These are phyloP conservation scores for Globisporangium ultimum DNA, from an alignment of 352 stramenopile species.

Conservation along the genomic window DNA sequence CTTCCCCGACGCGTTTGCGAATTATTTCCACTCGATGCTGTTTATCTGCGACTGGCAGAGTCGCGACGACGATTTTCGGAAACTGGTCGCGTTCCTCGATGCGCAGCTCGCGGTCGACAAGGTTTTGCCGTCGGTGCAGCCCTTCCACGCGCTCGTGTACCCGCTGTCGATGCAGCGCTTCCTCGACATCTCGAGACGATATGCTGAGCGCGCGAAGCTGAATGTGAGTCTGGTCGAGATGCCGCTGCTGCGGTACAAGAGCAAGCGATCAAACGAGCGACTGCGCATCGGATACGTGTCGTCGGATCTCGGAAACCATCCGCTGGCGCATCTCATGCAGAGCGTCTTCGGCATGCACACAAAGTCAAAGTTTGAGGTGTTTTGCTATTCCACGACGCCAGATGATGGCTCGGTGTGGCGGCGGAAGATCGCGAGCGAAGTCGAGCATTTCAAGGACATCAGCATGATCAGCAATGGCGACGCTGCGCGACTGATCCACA, in stretches of 20 bases:
- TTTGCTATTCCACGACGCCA: slow-evolving; percentile 83
- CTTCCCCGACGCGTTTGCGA: slow-evolving; percentile 91
- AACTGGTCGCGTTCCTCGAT: slow-evolving; percentile 28
- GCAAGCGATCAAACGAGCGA: slow-evolving; percentile 60
- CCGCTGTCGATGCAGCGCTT: slow-evolving; percentile 77
- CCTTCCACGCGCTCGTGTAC: slow-evolving; percentile 92
- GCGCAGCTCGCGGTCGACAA: slow-evolving; percentile 19
- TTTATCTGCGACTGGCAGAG: slow-evolving; percentile 92
- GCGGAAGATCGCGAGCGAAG: slow-evolving; percentile 72
- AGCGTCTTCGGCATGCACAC: slow-evolving; percentile 90
- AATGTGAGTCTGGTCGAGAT: slow-evolving; percentile 88
- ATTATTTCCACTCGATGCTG: slow-evolving; percentile 91
- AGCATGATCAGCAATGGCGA: slow-evolving; percentile 59
- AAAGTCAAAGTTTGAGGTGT: slow-evolving; percentile 83
- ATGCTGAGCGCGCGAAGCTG: slow-evolving; percentile 81
- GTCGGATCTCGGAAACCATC: slow-evolving; percentile 91
- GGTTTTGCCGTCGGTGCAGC: slow-evolving; percentile 85
- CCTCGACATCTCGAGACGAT: slow-evolving; percentile 71
- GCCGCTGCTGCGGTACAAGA: slow-evolving; percentile 62
- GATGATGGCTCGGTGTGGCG: slow-evolving; percentile 84
- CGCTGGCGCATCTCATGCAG: slow-evolving; percentile 90
- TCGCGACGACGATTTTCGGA: slow-evolving; percentile 74
- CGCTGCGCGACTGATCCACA: slow-evolving; percentile 74
- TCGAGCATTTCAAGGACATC: slow-evolving; percentile 90
- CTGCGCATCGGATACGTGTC: slow-evolving; percentile 89